Percentiles rank a stretch among this genome's conserved stretches.
Evolutionary conservation across 176 grass and related monocot genomes (phyloP).

Genomic region (Eragrostis curvula): DNA sequence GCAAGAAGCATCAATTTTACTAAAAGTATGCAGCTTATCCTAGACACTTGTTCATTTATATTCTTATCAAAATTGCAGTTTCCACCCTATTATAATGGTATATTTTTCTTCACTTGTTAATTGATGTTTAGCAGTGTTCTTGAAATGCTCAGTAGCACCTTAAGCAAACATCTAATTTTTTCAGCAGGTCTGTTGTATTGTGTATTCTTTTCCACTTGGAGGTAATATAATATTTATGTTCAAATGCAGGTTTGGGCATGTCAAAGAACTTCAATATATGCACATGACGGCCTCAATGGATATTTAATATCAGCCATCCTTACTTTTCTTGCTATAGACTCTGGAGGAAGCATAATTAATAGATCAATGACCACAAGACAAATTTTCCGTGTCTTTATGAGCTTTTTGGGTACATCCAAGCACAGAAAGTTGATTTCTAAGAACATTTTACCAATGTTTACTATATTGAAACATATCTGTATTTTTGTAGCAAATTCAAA

Average conservation of each 20-base stretch:
- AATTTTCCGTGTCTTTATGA: conserved; percentile 76
- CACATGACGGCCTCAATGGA: conserved; percentile 94
- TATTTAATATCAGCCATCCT: conserved; percentile 83
- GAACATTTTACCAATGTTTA: conserved; percentile 10
- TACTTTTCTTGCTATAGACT: conserved; percentile 62
- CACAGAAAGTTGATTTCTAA: conserved; percentile 21
- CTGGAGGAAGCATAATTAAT: conserved; percentile 67
- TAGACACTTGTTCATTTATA: conserved; percentile 11
- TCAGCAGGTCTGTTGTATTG: neutral
- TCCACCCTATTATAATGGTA: neutral
- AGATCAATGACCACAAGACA: conserved; percentile 72
- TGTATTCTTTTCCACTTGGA: conserved; percentile 7
- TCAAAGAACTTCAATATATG: conserved; percentile 75
- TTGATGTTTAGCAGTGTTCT: neutral
- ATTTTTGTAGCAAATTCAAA: conserved; percentile 77
- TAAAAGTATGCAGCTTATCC: conserved; percentile 71
- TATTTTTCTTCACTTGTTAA: conserved; percentile 2
- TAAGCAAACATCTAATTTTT: neutral
- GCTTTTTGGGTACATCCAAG: conserved; percentile 70
- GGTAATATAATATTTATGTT: conserved; percentile 36
- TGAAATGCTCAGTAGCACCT: neutral
- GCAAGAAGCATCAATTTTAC: conserved; percentile 78
- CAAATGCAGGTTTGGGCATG: conserved; percentile 85
- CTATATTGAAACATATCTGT: conserved; percentile 35
- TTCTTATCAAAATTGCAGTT: neutral